Evolutionary conservation across 202 grass and related monocot genomes (phyloP), one percentile per base, ranked within the genome.

Genomic region (Zoysia matrella): DNA sequence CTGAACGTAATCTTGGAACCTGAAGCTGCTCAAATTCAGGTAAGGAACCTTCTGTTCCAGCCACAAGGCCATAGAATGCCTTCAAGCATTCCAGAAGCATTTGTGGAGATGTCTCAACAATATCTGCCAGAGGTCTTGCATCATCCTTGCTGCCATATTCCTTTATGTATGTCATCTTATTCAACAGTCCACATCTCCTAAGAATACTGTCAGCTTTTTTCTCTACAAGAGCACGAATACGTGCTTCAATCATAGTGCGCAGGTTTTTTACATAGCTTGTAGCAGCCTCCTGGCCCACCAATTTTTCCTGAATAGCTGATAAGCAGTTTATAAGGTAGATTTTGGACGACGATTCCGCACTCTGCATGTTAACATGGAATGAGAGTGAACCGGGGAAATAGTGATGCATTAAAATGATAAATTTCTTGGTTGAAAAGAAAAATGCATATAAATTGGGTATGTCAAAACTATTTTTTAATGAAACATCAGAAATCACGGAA

Each of bases 241-340:
- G 87, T 52, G 48, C 85, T 69, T 92, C 89, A 78, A 94, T 96
- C 85, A 87, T 90, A 52, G 89, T 92, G 42, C 74, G 43, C 51
- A 99, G 78, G 54, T 87, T 90, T 57, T 83, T 82, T 48, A 92
- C 80, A 83, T 96, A 99, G 47, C 80, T 89, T 76, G 87, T 79
- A 51, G 96, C 93, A 67, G 88, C 89, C 58, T 88, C 89, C 72
- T 96, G 93, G 52, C 75, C 82, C 67, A 90, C 83, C 30, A 99
- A 68, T 69, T 93, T 89, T 55, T 94, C 93, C 78, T 92, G 89
- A 88, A 96, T 96, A 85, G 91, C 91, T 85, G 96, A 99, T 65
- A 99, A 89, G 71, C 96, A 99, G 74, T 99, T 96, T 80, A 99
- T 92, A 78, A 99, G 89, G 87, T 92, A 99, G 53, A 99, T 85